Evolutionary conservation across 176 grass and related monocot genomes (phyloP), one percentile per base, ranked within the genome.

Genomic region (Aegilops longissima): DNA sequence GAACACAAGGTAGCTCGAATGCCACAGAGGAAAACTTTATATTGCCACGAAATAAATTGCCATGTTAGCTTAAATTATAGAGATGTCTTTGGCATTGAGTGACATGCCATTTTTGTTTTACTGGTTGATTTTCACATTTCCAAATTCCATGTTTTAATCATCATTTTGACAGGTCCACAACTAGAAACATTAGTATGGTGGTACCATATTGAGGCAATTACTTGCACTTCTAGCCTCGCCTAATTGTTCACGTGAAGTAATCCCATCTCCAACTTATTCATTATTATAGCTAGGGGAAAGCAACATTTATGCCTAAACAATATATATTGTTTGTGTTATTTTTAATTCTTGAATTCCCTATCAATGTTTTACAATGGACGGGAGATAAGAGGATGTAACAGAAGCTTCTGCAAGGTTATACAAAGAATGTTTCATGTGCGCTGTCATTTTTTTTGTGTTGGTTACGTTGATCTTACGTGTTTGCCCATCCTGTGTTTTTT

Each of bases 201-300:
- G 88, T 66, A 92, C 92, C 51, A 92, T 94, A 83, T 77, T 97
- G 66, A 94, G 75, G 52, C 92, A 97, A 91, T 80, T 91, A 81
- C 81, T 90, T 58, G 80, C 88, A 5, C 88, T 90, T 87, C 84
- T 92, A 73, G 95, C 92, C 56, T 97, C 86, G 16, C 88, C 94
- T 72, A 90, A 97, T 74, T 97, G 95, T 92, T 92, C 84, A 78
- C 92, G 86, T 5, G 90, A 94, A 90, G 92, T 94, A 70, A 65
- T 70, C 80, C 8, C 30, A 23, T 67, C 71, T 82, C 24, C 62
- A 65, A 65, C 30, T 31, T 31, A 11, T 29, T 11, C 23, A 65
- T 83, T 69, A 13, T 18, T 83, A 79, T 27, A 64, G 68, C 77
- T 34, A 44, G 39, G 18, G 30, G 3, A 80, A 49, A 86, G 58